These are phyloP conservation scores for Phalaenopsis hybrid DNA, from an alignment of 116 monocot genomes.

Conservation along the genomic window DNA sequence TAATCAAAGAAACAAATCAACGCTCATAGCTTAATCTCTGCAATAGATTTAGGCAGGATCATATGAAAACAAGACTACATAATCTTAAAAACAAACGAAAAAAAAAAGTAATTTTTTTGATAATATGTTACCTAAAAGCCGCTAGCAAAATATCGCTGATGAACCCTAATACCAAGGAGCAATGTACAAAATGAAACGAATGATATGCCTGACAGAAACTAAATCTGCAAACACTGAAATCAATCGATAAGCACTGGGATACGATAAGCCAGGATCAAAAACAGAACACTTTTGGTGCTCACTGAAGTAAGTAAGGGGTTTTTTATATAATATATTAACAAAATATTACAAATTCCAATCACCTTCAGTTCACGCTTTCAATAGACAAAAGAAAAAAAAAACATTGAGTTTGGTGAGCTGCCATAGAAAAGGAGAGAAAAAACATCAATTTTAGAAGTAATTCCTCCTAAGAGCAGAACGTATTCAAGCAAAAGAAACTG, in stretches of 20 bases:
- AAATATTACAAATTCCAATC: neutral
- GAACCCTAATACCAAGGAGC: too few relatives aligned
- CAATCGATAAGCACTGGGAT: neutral
- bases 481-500: neutral
- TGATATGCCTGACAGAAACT: neutral
- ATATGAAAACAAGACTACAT: neutral
- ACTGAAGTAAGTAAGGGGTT: neutral
- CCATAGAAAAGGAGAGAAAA: neutral
- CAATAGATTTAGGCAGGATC: neutral
- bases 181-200: neutral
- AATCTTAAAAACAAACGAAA: neutral
- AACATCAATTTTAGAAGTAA: neutral
- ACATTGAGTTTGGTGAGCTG: neutral
- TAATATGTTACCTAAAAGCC: neutral
- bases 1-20: neutral
- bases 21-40: neutral
- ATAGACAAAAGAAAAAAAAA: neutral
- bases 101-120: neutral
- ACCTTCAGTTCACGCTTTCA: neutral
- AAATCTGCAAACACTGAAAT: neutral
- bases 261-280: neutral
- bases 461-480: neutral
- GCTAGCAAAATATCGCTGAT: too few relatives aligned
- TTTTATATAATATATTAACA: neutral
- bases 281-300: neutral